phyloP scores from a whole-genome alignment of 805 yeast species.

The Starmerella floris region DNA sequence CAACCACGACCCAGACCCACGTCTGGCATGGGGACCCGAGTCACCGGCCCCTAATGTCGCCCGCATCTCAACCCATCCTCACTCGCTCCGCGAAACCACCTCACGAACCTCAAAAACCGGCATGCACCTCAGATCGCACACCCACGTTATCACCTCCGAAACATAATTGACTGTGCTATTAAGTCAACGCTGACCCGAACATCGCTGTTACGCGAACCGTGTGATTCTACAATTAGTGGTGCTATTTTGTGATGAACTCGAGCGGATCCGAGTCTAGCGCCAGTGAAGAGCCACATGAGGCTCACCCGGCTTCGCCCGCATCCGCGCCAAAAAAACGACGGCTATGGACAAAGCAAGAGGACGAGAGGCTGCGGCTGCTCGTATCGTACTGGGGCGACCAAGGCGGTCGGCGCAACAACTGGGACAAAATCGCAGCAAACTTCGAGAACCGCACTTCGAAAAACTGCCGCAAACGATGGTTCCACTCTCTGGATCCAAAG shows the following conservation, averaged over 20 bases:
- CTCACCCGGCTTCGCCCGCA: neutral
- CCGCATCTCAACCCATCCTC: too few species aligned
- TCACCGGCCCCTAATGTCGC: too few species aligned
- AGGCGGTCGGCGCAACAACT: constrained; percentile 36
- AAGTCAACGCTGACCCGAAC: too few species aligned
- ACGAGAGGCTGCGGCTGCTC: constrained; percentile 36
- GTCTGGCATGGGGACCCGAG: too few species aligned
- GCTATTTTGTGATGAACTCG: constrained; percentile 2
- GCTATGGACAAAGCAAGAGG: constrained; percentile 65
- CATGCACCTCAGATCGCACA: too few species aligned
- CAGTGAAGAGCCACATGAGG: neutral
- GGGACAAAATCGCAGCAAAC: constrained; percentile 30
- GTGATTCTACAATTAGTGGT: too few species aligned
- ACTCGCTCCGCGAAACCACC: too few species aligned
- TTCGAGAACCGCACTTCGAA: constrained; percentile 45
- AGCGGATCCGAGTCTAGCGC: constrained; percentile 3
- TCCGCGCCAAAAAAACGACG: constrained; percentile 18
- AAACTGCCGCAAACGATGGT: constrained; percentile 82
- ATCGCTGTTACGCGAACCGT: too few species aligned
- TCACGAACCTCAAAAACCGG: too few species aligned
- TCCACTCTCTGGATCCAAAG: constrained; percentile 69
- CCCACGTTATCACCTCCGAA: too few species aligned
- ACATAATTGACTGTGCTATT: too few species aligned
- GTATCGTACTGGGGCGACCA: constrained; percentile 33
- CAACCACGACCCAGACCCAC: too few species aligned